Conservation (phyloP, 78 protist genomes). For the Ministeria vibrans region DNA sequence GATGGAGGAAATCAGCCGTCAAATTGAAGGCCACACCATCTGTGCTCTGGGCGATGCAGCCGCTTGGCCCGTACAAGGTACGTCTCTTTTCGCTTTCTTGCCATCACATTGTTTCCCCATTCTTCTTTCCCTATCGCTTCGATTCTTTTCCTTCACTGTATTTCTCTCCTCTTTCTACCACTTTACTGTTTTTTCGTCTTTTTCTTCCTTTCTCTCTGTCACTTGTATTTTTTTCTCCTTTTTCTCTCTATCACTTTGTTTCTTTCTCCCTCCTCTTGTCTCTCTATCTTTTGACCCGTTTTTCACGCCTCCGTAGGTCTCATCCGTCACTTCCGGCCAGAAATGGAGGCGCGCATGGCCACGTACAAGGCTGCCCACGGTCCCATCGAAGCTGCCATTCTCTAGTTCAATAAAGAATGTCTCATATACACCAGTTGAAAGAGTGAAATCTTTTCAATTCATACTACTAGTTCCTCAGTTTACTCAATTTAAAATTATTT, state of each 20-base stretch:
- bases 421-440: no score
- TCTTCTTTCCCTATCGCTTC: no score
- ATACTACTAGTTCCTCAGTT: no score
- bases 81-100: no score
- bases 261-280: not conserved
- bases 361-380: constrained; percentile 6
- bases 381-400: no score
- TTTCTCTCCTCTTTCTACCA: not conserved
- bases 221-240: not conserved
- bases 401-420: no score
- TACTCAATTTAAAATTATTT: no score
- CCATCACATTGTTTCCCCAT: no score
- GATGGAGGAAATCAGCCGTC: constrained; percentile 69
- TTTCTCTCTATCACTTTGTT: not conserved
- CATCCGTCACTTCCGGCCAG: constrained; percentile 88
- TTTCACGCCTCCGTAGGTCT: constrained; percentile 76
- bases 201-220: not conserved
- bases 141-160: no score
- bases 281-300: not conserved
- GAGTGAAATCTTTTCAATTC: no score
- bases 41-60: constrained; percentile 99
- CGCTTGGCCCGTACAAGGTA: constrained; percentile 98
- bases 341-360: constrained; percentile 77
- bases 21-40: constrained; percentile 97
- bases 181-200: not conserved